Evolutionary conservation across 2,329 filamentous ascomycete genomes (phyloP).

Genomic region (Colletotrichum tamarilloi): DNA sequence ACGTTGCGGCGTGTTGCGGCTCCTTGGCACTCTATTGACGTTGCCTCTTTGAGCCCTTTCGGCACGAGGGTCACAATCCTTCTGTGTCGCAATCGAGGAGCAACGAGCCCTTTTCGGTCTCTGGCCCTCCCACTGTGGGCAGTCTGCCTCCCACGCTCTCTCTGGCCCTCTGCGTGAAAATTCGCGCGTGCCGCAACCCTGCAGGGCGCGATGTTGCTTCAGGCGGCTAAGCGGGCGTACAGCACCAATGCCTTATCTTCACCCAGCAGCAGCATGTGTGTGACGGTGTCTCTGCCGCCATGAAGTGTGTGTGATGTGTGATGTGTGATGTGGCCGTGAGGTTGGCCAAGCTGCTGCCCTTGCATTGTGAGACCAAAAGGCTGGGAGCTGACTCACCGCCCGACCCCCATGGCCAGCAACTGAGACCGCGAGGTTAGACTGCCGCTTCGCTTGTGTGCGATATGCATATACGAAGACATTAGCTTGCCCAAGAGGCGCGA

Average conservation of each 20-base stretch:
- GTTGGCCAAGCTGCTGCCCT: neutral
- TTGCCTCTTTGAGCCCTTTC: neutral
- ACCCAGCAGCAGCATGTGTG: neutral
- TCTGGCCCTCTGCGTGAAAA: neutral
- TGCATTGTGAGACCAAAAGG: neutral
- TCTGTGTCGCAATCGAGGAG: neutral
- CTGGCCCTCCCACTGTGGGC: neutral
- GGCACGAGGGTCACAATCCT: neutral
- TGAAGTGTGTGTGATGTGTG: neutral
- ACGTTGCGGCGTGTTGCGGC: neutral
- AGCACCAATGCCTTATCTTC: constrained; percentile 1
- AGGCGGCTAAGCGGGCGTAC: neutral
- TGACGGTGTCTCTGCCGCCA: neutral
- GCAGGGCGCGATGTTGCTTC: neutral
- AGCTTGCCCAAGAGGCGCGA: neutral
- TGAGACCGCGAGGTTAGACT: neutral
- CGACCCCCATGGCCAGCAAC: neutral
- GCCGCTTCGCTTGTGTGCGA: neutral
- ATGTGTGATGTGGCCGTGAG: neutral
- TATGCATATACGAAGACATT: neutral
- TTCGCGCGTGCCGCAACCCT: neutral
- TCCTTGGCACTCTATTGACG: neutral
- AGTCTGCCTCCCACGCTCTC: neutral
- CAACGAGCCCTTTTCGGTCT: neutral
- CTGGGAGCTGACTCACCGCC: neutral